Percentiles rank a stretch among this genome's conserved stretches.
phyloP scores from a whole-genome alignment of 805 yeast species.

The Schwanniomyces vanrijiae region DNA sequence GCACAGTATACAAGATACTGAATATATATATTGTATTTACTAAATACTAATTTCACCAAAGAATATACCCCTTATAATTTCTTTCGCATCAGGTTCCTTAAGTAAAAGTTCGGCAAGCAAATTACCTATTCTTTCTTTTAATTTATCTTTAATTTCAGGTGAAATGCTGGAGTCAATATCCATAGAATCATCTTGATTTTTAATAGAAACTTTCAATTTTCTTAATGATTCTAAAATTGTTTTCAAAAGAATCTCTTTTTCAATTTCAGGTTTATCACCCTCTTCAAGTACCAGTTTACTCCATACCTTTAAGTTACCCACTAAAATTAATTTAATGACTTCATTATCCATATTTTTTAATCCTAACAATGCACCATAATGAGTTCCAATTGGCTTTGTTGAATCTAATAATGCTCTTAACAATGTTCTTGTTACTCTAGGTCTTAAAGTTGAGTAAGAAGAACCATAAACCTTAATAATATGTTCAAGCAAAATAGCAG shows the following conservation, averaged over 20 bases:
- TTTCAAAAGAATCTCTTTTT: constrained; percentile 45
- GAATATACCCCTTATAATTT: constrained; percentile 63
- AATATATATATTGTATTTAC: background rate
- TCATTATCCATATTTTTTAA: constrained; percentile 82
- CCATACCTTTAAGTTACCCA: constrained; percentile 89
- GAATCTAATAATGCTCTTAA: constrained; percentile 87
- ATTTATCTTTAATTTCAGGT: constrained; percentile 36
- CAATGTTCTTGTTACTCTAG: constrained; percentile 90
- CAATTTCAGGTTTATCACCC: constrained; percentile 40
- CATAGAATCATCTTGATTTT: constrained; percentile 33
- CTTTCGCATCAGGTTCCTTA: constrained; percentile 47
- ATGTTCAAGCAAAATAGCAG: constrained; percentile 78
- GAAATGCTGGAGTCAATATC: constrained; percentile 28
- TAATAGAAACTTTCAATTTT: constrained; percentile 38
- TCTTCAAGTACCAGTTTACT: constrained; percentile 53
- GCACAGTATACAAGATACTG: too few relatives aligned
- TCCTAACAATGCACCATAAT: constrained; percentile 89
- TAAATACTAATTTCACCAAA: constrained; percentile 56
- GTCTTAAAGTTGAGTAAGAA: constrained; percentile 84
- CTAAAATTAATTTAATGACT: constrained; percentile 76
- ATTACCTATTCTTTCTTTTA: constrained; percentile 62
- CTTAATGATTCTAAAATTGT: constrained; percentile 56
- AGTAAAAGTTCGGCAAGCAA: constrained; percentile 51
- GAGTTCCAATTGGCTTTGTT: constrained; percentile 81
- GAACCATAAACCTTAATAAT: constrained; percentile 80